A percentile compares a stretch with the other conserved stretches of the same genome.
phyloP scores from a whole-genome alignment of 805 yeast species.

The Lipomyces oligophaga region DNA sequence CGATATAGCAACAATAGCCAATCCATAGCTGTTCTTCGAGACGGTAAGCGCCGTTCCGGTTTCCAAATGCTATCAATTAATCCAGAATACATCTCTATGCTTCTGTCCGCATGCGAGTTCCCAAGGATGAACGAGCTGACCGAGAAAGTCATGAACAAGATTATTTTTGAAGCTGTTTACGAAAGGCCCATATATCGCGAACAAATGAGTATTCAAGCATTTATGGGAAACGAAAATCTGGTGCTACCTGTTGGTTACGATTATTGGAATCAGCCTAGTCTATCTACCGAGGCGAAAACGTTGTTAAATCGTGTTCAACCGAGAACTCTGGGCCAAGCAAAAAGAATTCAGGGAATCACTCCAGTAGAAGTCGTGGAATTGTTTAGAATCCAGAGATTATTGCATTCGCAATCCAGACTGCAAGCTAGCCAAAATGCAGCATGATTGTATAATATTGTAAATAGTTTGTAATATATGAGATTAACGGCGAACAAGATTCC shows the following conservation, averaged over 20 bases:
- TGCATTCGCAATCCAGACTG: too few species aligned
- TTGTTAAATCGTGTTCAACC: constrained; percentile 75
- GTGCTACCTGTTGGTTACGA: constrained; percentile 64
- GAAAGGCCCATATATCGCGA: constrained; percentile 77
- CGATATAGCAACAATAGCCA: constrained; percentile 32
- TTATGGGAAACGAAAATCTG: constrained; percentile 76
- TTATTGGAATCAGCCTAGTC: constrained; percentile 53
- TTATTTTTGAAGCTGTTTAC: constrained; percentile 78
- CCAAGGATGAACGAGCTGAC: constrained; percentile 40
- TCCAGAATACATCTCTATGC: constrained; percentile 34
- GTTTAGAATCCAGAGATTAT: constrained; percentile 36
- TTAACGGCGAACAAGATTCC: too few species aligned
- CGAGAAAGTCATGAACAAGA: constrained; percentile 53
- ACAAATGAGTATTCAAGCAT: constrained; percentile 64
- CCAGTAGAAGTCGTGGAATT: constrained; percentile 87
- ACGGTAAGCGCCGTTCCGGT: constrained; percentile 54
- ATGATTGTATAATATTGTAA: too few species aligned
- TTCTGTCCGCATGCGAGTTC: constrained; percentile 37
- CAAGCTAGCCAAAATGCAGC: too few species aligned
- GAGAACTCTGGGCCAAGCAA: constrained; percentile 88
- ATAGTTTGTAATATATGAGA: too few species aligned
- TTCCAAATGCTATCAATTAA: constrained; percentile 67
- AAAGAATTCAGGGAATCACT: constrained; percentile 90
- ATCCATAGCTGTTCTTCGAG: constrained; percentile 48
- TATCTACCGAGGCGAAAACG: constrained; percentile 26